Evolutionary conservation across 441 rosid species (phyloP), one percentile per base, ranked within the genome.

Genomic region (Pelargonium myrrhifolium): DNA sequence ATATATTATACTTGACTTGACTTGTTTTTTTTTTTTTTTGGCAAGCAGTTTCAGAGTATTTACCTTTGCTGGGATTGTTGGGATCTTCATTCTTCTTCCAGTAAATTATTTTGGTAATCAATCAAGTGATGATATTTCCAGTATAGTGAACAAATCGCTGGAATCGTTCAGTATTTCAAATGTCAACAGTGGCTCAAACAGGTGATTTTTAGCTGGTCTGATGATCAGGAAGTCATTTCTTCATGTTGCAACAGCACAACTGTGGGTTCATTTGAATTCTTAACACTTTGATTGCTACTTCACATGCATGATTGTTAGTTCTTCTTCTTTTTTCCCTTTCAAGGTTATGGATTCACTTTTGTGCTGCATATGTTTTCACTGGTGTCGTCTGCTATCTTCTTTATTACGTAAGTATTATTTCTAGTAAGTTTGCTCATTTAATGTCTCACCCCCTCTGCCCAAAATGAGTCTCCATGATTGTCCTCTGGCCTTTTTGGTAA

Each of bases 311-410:
- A n/a, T n/a, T 15, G 56, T 49, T 49, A 1, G n/a, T n/a, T n/a
- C n/a, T 71, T 70, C 71, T 67, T 20, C 60, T 71, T 82, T 78
- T 72, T 67, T 17, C 60, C 68, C 81, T 79, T 67, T 84, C 77
- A 81, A 93, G 99, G 99, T 72, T 93, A 73, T 93, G 97, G 99
- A 67, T 89, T 76, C 99, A 91, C 86, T 93, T 93, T 75, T 84
- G 84, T 72, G 96, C 99, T 62, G 88, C 84, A 72, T 93, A 93
- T 82, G 68, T 87, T 72, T 84, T 93, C 79, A 88, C 99, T 0
- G 90, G 80, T 40, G 78, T 85, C 76, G 97, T 93, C 72, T 91
- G 99, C 90, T 87, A 76, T 82, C 88, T 93, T 71, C 96, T 93
- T 61, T 89, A 85, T 78, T 61, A n/a, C 68, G 97, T 93, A 83